Percentiles rank a stretch among this genome's conserved stretches.
These are phyloP conservation scores for Jacaranda copaia DNA, from an alignment of 257 asterid genomes.

Conservation along the genomic window DNA sequence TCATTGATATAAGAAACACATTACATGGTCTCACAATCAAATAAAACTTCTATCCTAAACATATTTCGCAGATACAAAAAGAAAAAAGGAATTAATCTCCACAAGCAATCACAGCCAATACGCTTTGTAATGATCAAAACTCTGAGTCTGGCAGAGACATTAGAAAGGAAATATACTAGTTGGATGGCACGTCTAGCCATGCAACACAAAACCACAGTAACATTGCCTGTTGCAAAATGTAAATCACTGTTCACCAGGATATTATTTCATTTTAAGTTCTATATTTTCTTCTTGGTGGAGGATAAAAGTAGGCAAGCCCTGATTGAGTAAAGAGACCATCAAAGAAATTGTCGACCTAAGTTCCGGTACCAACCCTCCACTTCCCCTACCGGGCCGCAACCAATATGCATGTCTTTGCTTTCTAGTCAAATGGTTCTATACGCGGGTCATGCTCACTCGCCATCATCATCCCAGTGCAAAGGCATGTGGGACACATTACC, in stretches of 20 bases:
- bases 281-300: neutral
- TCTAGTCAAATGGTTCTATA: constrained; percentile 84
- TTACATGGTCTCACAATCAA: too few species aligned
- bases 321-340: too few species aligned
- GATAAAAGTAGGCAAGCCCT: neutral
- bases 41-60: too few species aligned
- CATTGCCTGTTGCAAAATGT: neutral
- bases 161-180: neutral
- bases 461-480: constrained; percentile 96
- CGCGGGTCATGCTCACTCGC: constrained; percentile 95
- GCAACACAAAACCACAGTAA: neutral
- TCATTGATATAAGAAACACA: too few species aligned
- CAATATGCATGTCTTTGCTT: neutral
- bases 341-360: too few species aligned
- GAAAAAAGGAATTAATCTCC: too few species aligned
- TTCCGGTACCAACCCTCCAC: too few species aligned
- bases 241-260: neutral
- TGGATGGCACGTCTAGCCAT: too few species aligned
- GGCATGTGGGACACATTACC: constrained; percentile 97
- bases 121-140: neutral
- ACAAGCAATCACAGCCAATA: too few species aligned
- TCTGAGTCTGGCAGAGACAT: neutral
- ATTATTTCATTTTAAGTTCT: constrained; percentile 5
- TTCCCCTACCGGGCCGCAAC: too few species aligned
- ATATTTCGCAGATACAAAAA: too few species aligned